Conservation (phyloP, 2,329 filamentous ascomycete species). For the Colletotrichum trifolii region DNA sequence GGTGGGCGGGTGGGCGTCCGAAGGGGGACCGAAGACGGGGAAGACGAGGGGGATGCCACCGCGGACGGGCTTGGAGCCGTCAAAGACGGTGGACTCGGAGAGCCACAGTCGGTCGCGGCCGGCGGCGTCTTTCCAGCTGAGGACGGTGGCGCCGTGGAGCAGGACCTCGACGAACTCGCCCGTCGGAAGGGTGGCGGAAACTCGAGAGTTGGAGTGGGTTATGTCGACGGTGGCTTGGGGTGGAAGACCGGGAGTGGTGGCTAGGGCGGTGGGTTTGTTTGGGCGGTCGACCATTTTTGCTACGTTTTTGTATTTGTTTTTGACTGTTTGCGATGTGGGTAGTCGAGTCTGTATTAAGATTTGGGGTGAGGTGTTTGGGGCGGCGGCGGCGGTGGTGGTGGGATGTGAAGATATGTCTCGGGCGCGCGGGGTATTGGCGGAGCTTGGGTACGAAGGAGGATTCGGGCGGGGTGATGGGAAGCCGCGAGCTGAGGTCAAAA, state of each 20-base stretch:
- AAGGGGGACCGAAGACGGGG: slow-evolving; percentile 89
- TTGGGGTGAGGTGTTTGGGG: slow-evolving; percentile 14
- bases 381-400: not conserved
- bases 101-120: slow-evolving; percentile 88
- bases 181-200: slow-evolving; percentile 84
- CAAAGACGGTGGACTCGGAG: slow-evolving; percentile 81
- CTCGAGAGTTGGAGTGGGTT: slow-evolving; percentile 74
- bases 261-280: slow-evolving; percentile 83
- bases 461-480: not conserved
- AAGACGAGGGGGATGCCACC: slow-evolving; percentile 95
- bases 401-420: slow-evolving; percentile 5
- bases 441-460: not conserved
- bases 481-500: not conserved
- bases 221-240: slow-evolving; percentile 82
- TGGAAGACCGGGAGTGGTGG: slow-evolving; percentile 77
- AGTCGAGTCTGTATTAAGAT: not conserved
- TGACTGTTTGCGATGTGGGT: not conserved
- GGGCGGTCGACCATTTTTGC: slow-evolving; percentile 79
- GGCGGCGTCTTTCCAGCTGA: slow-evolving; percentile 87
- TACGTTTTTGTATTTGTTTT: not conserved
- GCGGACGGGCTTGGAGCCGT: slow-evolving; percentile 89
- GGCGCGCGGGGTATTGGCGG: slow-evolving; percentile 10
- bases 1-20: slow-evolving; percentile 77
- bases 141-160: slow-evolving; percentile 91
- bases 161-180: slow-evolving; percentile 89